Evolutionary conservation across 192 early-diverging fungal species (phyloP), one percentile per base, ranked within the genome.

Genomic region (Podila epigama): DNA sequence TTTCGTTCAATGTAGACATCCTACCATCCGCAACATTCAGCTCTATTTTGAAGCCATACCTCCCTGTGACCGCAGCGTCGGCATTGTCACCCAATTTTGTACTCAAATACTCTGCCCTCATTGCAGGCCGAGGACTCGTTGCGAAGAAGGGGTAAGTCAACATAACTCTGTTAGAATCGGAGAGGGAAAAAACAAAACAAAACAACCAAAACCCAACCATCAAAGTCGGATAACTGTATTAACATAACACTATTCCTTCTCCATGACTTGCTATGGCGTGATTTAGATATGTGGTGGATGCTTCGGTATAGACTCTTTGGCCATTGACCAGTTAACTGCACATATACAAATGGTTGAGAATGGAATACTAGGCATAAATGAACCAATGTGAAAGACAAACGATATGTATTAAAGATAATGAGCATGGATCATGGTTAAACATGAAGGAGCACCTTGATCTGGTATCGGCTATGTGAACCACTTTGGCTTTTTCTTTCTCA

Each of bases 61-160:
- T 63, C 20, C 68, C 72, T 2, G 64, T 58, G 1, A 55, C 59
- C 18, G 62, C 62, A 4, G n/a, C 50, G 5, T 37, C 37, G 8
- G 40, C 59, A 0, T 42, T 84, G 28, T 29, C 20, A 5, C 85
- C 85, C 3, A 83, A 80, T 28, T 86, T 83, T 82, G 82, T 86
- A 27, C 71, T 86, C 53, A 86, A 86, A 61, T 86, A 86, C 54
- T 69, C 81, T 55, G 79, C 79, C n/a, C 81, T 84, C 52, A 78
- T 83, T 20, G 75, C 70, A 11, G 31, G 62, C 41, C 70, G 85
- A 31, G 83, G 85, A 34, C 60, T 86, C 3, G 66, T 86, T 29
- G 67, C 85, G 7, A 82, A 84, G 41, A 86, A 86, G 63, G 85
- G 85, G 75, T 86, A 75, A 70, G 65, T 32, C 28, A 22, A 4